Conservation (phyloP, 805 yeast species). For the Gaillardinia entomophila region DNA sequence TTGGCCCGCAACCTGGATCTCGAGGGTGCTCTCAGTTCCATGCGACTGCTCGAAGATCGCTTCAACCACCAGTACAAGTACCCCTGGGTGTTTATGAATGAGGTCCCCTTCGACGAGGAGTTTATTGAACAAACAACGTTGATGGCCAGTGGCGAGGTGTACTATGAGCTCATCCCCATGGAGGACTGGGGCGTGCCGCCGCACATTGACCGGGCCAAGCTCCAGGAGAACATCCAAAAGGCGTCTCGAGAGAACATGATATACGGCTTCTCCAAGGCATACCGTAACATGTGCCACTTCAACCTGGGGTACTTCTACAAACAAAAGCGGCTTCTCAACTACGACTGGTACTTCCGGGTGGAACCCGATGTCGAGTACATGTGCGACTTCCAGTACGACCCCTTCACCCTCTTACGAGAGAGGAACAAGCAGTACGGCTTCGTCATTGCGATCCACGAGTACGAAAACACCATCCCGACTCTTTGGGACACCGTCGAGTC, state of each 20-base stretch:
- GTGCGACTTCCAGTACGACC: slow-evolving; percentile 56
- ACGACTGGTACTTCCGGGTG: slow-evolving; percentile 56
- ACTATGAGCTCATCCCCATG: slow-evolving; percentile 34
- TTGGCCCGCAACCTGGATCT: slow-evolving; percentile 79
- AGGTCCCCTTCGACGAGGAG: slow-evolving; percentile 35
- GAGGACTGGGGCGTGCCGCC: slow-evolving; percentile 37
- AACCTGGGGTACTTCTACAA: slow-evolving; percentile 60
- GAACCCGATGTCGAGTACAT: slow-evolving; percentile 53
- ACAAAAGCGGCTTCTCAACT: slow-evolving; percentile 37
- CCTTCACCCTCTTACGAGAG: slow-evolving; percentile 37
- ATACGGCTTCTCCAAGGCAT: slow-evolving; percentile 46
- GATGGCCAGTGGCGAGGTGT: slow-evolving; percentile 39
- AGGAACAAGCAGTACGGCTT: slow-evolving; percentile 47
- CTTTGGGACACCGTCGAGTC: slow-evolving; percentile 45
- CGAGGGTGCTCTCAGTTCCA: slow-evolving; percentile 54
- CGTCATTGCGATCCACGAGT: slow-evolving; percentile 44
- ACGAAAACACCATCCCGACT: slow-evolving; percentile 47
- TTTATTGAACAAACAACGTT: slow-evolving; percentile 37
- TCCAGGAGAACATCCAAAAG: slow-evolving; percentile 18
- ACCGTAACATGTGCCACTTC: slow-evolving; percentile 68
- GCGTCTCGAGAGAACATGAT: slow-evolving; percentile 20
- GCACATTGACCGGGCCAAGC: slow-evolving; percentile 23
- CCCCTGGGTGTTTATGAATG: slow-evolving; percentile 43
- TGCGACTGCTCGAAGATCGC: slow-evolving; percentile 39
- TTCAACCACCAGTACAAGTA: slow-evolving; percentile 34